Conservation (phyloP, 2,329 filamentous ascomycete species). For the Aspergillus sp. region DNA sequence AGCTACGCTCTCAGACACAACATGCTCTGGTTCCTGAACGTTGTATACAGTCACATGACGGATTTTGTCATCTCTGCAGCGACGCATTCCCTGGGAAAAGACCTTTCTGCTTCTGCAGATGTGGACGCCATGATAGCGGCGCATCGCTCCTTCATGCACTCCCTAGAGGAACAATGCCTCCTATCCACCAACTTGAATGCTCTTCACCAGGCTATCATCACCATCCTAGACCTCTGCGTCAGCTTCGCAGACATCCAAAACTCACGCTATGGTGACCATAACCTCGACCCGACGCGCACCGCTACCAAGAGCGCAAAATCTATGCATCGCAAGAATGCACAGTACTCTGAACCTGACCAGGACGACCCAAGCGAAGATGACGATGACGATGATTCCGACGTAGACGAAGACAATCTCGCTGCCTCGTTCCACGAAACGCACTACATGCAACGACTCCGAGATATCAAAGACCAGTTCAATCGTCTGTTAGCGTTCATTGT, state of each 20-base stretch:
- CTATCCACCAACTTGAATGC: conserved; percentile 68
- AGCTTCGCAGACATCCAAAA: conserved; percentile 64
- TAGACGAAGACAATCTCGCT: conserved; percentile 29
- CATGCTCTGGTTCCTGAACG: conserved; percentile 76
- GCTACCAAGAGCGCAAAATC: conserved; percentile 16
- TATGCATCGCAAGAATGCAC: background rate
- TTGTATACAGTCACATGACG: conserved; percentile 73
- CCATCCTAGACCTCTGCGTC: conserved; percentile 73
- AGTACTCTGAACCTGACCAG: conserved; percentile 26
- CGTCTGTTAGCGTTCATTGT: conserved; percentile 68
- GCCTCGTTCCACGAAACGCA: conserved; percentile 40
- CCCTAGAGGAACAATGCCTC: conserved; percentile 68
- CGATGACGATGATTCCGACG: conserved; percentile 27
- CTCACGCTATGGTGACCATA: conserved; percentile 40
- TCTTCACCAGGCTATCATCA: conserved; percentile 72
- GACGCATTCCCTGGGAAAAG: conserved; percentile 56
- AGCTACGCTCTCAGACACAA: conserved; percentile 61
- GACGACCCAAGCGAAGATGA: conserved; percentile 33
- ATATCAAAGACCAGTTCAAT: conserved; percentile 65
- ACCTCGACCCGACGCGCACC: conserved; percentile 34
- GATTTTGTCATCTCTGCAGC: conserved; percentile 69
- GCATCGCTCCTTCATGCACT: conserved; percentile 65
- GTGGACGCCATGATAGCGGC: conserved; percentile 78
- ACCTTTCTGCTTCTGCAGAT: conserved; percentile 64
- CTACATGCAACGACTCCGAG: conserved; percentile 56